Evolutionary conservation across 2,329 filamentous ascomycete genomes (phyloP).

Genomic region (Lasiodiplodia gonubiensis): DNA sequence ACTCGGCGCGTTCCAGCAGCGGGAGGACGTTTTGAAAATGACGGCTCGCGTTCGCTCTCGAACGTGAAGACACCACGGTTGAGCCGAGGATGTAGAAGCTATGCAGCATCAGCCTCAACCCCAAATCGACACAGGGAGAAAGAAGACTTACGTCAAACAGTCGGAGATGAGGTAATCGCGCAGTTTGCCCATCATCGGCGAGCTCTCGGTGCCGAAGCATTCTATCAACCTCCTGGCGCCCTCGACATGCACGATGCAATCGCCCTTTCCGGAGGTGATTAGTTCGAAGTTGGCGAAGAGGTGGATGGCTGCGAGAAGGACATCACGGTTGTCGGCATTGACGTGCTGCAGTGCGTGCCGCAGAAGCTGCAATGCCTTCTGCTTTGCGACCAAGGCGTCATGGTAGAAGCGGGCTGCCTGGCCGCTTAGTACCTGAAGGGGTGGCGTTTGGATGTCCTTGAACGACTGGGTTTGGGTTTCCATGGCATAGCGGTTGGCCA

Average conservation of each 20-base stretch:
- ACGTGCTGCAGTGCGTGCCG: slow-evolving; percentile 40
- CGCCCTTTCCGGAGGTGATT: slow-evolving; percentile 57
- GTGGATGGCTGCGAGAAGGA: slow-evolving; percentile 54
- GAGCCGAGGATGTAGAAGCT: slow-evolving; percentile 23
- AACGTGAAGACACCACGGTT: slow-evolving; percentile 30
- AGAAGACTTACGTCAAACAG: background rate
- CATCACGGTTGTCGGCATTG: slow-evolving; percentile 44
- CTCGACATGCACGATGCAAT: slow-evolving; percentile 59
- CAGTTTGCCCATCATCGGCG: slow-evolving; percentile 1
- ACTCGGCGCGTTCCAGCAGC: slow-evolving; percentile 47
- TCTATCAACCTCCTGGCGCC: slow-evolving; percentile 57
- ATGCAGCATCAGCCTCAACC: background rate
- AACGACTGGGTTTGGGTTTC: background rate
- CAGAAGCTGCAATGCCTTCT: slow-evolving; percentile 53
- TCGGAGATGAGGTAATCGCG: slow-evolving; percentile 16
- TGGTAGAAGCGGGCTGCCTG: slow-evolving; percentile 32
- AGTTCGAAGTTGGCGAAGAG: slow-evolving; percentile 58
- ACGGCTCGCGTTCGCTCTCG: slow-evolving; percentile 30
- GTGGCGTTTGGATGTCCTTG: background rate
- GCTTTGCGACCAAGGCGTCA: slow-evolving; percentile 54
- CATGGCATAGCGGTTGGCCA: slow-evolving; percentile 43
- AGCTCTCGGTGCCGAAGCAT: slow-evolving; percentile 38
- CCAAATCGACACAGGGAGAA: background rate
- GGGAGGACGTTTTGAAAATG: slow-evolving; percentile 28
- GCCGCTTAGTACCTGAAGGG: background rate